A percentile compares a stretch with the other conserved stretches of the same genome.
Evolutionary conservation across 306 rosid genomes (phyloP).

Genomic region (Trifolium fragiferum): DNA sequence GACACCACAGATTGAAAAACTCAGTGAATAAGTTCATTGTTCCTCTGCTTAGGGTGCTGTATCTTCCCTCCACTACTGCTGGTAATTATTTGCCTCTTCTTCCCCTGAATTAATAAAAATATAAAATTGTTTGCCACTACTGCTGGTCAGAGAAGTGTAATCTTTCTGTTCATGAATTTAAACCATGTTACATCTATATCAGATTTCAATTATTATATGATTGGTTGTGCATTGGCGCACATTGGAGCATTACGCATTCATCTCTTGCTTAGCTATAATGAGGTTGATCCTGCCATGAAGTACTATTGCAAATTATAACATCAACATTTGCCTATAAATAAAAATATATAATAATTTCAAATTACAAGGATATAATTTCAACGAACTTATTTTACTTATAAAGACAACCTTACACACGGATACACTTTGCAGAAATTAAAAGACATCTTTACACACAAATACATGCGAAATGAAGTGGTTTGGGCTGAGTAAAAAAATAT

Average conservation of each 20-base stretch:
- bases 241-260: constrained; percentile 76
- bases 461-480: too few species aligned
- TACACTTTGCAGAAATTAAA: too few species aligned
- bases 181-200: constrained; percentile 39
- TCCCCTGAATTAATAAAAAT: constrained; percentile 8
- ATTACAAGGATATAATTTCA: too few species aligned
- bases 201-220: constrained; percentile 48
- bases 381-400: too few species aligned
- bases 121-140: background rate
- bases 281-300: constrained; percentile 85
- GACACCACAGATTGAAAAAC: constrained; percentile 61
- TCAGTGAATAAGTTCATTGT: constrained; percentile 58
- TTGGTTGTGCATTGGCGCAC: constrained; percentile 77
- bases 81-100: constrained; percentile 52
- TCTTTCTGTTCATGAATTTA: background rate
- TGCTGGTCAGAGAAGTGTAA: background rate
- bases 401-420: too few species aligned
- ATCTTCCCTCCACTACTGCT: constrained; percentile 47
- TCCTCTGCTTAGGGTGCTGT: constrained; percentile 73
- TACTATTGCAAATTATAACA: constrained; percentile 67
- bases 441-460: too few species aligned
- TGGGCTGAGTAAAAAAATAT: too few species aligned
- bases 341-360: too few species aligned
- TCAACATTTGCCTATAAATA: too few species aligned
- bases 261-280: constrained; percentile 75